These are phyloP conservation scores for Madurella mycetomatis DNA, from an alignment of 2,329 filamentous ascomycete genomes.

Conservation along the genomic window DNA sequence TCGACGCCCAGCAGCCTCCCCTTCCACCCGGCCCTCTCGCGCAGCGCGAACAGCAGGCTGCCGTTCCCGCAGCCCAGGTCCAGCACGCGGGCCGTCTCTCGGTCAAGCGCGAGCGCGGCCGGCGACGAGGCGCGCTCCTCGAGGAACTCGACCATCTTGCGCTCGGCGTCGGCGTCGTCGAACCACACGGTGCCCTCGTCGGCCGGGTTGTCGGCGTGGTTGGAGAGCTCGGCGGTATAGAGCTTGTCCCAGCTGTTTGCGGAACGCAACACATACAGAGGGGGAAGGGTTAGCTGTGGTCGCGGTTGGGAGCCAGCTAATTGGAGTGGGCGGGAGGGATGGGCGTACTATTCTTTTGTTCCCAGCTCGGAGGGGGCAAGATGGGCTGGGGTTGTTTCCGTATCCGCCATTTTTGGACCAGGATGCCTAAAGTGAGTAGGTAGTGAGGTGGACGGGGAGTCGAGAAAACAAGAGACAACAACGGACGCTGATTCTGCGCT, in stretches of 20 bases:
- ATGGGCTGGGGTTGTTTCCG: slow-evolving; percentile 49
- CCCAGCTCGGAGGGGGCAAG: slow-evolving; percentile 76
- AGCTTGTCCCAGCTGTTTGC: slow-evolving; percentile 65
- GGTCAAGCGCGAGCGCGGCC: slow-evolving; percentile 18
- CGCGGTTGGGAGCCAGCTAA: background rate
- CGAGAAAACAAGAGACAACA: background rate
- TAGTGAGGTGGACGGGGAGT: background rate
- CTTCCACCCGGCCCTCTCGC: slow-evolving; percentile 55
- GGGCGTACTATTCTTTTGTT: slow-evolving; percentile 79
- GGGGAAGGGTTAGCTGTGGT: background rate
- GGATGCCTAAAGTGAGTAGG: background rate
- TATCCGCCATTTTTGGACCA: slow-evolving; percentile 2
- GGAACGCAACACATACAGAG: background rate
- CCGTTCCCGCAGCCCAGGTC: slow-evolving; percentile 95
- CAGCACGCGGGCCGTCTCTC: slow-evolving; percentile 57
- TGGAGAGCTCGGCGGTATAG: slow-evolving; percentile 66
- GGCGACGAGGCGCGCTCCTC: slow-evolving; percentile 31
- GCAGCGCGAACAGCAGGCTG: slow-evolving; percentile 77
- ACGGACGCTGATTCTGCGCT: background rate
- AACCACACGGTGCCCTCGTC: slow-evolving; percentile 96
- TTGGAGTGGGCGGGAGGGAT: background rate
- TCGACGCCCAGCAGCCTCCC: slow-evolving; percentile 81
- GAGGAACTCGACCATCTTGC: slow-evolving; percentile 71
- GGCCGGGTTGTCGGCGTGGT: slow-evolving; percentile 65
- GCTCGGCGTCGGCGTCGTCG: slow-evolving; percentile 83